Evolutionary conservation across 345 rosid species (phyloP), one percentile per base, ranked within the genome.

Genomic region (Lenwebbia sp.): DNA sequence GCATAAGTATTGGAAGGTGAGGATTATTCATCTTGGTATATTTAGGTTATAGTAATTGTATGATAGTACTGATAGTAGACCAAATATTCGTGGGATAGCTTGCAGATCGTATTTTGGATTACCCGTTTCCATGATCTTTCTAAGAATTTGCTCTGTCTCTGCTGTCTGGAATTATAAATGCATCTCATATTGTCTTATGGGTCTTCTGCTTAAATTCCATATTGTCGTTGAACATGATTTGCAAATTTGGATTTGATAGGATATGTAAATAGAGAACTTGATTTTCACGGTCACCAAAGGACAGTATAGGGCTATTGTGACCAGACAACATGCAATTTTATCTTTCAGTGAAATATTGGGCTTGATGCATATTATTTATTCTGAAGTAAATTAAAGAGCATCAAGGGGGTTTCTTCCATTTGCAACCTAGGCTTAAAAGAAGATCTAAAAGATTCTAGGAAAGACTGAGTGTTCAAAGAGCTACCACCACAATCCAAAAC

Each of bases 1-100:
- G 13, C 52, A 25, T 10, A 84, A 89, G 52, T 92, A 93, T 91
- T 89, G 88, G 50, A 96, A 97, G 99, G 99, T 96, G 92, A 30
- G 58, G 7, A 51, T 25, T 70, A 23, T 56, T 8, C 19, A 74
- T 81, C 70, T 65, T 56, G n/a, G 85, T 83, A 28, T 85, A 57
- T 70, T 33, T 70, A 52, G 26, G 4, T 58, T 65, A 33, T 74
- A 65, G 76, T 65, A 41, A 65, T 65, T 22, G 41, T 65, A 65
- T 65, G 76, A 41, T 8, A 65, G 76, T 30, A 15, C 41, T 17
- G 10, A 30, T 33, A 15, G 12, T 65, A 65, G 76, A 65, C 41
- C 76, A 65, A 65, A 65, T 65, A 65, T 30, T 65, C 76, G 12
- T 17, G 44, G 76, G 40, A 62, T 62, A 30, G 75, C 40, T 28